These are phyloP conservation scores for Gossypium arboreum DNA, from an alignment of 345 rosid species.

Conservation along the genomic window DNA sequence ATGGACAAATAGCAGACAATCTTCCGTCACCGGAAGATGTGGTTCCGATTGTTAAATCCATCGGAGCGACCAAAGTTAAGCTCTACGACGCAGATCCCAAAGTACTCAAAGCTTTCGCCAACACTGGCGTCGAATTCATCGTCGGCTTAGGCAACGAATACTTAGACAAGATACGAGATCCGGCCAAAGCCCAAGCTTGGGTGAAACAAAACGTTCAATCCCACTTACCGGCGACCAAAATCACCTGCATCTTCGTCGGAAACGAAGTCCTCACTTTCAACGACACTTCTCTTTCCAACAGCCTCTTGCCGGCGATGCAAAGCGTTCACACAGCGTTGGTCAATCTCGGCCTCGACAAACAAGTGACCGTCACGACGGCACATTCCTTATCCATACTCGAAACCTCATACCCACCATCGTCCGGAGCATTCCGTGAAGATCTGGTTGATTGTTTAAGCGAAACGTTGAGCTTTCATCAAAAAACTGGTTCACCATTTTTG, in stretches of 20 bases:
- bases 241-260: slow-evolving; percentile 73
- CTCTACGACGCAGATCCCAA: slow-evolving; percentile 81
- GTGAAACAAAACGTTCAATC: slow-evolving; percentile 63
- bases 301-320: slow-evolving; percentile 83
- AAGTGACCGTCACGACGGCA: slow-evolving; percentile 69
- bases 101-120: slow-evolving; percentile 75
- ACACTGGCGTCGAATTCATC: slow-evolving; percentile 69
- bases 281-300: slow-evolving; percentile 56
- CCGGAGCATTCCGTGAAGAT: slow-evolving; percentile 70
- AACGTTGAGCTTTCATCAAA: slow-evolving; percentile 61
- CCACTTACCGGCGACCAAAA: slow-evolving; percentile 76
- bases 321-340: slow-evolving; percentile 63
- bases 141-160: slow-evolving; percentile 76
- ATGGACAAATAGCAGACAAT: slow-evolving; percentile 88
- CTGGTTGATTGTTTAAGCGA: slow-evolving; percentile 42
- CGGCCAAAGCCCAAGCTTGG: slow-evolving; percentile 60
- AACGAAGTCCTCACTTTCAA: slow-evolving; percentile 78
- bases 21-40: slow-evolving; percentile 76
- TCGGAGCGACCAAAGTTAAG: slow-evolving; percentile 77
- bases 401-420: slow-evolving; percentile 82
- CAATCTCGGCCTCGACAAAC: slow-evolving; percentile 55
- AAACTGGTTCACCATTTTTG: slow-evolving; percentile 66
- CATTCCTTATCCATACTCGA: slow-evolving; percentile 72
- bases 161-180: slow-evolving; percentile 61
- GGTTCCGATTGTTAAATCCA: slow-evolving; percentile 70